Percentiles rank a stretch among this genome's conserved stretches.
These are phyloP conservation scores for Grammothele lineata DNA, from an alignment of 768 basidiomycete species.

Conservation along the genomic window DNA sequence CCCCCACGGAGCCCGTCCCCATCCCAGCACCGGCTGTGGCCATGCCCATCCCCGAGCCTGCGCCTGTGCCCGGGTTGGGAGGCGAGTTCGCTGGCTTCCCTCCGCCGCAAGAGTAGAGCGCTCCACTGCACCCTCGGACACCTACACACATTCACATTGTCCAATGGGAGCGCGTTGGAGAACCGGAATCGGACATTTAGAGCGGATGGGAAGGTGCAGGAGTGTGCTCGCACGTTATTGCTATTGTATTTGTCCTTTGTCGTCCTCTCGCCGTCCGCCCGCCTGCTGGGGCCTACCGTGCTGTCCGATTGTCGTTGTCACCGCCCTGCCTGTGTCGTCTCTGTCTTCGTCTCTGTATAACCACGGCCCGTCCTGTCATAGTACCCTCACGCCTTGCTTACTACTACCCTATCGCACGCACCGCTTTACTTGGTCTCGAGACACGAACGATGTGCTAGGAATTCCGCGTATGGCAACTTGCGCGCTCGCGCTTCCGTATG, in stretches of 20 bases:
- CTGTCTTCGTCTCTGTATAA: slow-evolving; percentile 13
- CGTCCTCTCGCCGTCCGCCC: neutral
- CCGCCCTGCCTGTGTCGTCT: neutral
- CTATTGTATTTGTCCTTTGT: slow-evolving; percentile 16
- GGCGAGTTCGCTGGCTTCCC: slow-evolving; percentile 6
- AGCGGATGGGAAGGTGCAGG: slow-evolving; percentile 6
- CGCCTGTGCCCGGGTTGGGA: neutral
- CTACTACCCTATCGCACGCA: neutral
- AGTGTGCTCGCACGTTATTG: slow-evolving; percentile 12
- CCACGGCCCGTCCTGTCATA: slow-evolving; percentile 10
- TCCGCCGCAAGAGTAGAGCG: slow-evolving; percentile 4
- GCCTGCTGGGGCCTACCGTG: neutral
- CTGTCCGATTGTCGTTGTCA: neutral
- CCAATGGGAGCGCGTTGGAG: too few species aligned
- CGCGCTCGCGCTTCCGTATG: too few species aligned
- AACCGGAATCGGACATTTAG: neutral
- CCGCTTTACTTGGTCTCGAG: neutral
- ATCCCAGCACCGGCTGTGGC: slow-evolving; percentile 8
- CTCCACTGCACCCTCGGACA: too few species aligned
- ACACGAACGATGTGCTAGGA: neutral
- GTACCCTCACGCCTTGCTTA: slow-evolving; percentile 11
- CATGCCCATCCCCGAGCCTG: slow-evolving; percentile 13
- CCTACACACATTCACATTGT: too few species aligned
- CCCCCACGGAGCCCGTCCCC: slow-evolving; percentile 10
- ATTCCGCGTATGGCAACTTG: too few species aligned